Conservation (phyloP, 2,329 filamentous ascomycete genomes). For the Scedosporium aurantiacum region DNA sequence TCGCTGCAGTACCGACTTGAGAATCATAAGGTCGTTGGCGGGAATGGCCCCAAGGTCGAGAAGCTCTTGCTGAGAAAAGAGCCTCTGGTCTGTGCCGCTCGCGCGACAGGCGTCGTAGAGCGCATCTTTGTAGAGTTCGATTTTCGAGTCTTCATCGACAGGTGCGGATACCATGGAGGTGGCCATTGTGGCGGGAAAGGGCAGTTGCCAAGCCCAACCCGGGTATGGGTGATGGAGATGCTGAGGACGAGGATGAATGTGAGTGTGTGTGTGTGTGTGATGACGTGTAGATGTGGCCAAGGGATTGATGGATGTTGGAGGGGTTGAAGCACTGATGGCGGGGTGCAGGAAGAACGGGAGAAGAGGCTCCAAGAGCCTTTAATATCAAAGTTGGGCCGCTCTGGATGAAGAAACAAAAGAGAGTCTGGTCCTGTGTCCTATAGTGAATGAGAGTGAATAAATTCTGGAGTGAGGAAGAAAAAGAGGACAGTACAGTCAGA, state of each 20-base stretch:
- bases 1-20: slow-evolving; percentile 44
- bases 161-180: slow-evolving; percentile 5
- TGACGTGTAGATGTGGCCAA: neutral
- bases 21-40: slow-evolving; percentile 40
- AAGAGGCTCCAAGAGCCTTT: neutral
- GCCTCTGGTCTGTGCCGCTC: slow-evolving; percentile 31
- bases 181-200: neutral
- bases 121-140: slow-evolving; percentile 41
- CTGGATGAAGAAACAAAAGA: neutral
- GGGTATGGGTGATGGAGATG: neutral
- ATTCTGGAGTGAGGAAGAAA: neutral
- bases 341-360: neutral
- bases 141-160: slow-evolving; percentile 23
- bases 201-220: neutral
- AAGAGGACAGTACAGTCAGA: neutral
- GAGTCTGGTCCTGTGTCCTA: neutral
- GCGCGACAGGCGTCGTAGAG: slow-evolving; percentile 46
- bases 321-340: neutral
- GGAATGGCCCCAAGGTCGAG: slow-evolving; percentile 46
- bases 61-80: slow-evolving; percentile 50
- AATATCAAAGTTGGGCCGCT: neutral
- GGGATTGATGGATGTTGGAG: neutral
- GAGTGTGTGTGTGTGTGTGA: neutral
- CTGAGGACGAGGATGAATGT: neutral
- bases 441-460: neutral